A percentile compares a stretch with the other conserved stretches of the same genome.
Evolutionary conservation across 2,329 filamentous ascomycete species (phyloP).

Genomic region (Aspergillus arachidicola): DNA sequence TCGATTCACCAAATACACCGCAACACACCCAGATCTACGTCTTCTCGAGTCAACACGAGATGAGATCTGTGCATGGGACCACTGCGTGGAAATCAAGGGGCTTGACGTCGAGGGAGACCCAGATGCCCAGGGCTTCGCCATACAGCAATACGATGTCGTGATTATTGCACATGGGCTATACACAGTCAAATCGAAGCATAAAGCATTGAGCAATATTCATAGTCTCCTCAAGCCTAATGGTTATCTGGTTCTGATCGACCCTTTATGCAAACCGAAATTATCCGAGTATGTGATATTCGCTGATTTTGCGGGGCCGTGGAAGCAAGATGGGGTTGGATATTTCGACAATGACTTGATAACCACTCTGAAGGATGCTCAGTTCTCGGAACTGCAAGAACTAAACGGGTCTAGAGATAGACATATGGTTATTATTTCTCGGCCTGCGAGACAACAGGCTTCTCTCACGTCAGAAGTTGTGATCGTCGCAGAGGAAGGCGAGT

Average conservation of each 20-base stretch:
- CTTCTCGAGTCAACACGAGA: neutral
- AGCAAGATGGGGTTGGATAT: neutral
- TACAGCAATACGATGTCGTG: conserved; percentile 20
- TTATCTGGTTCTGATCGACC: conserved; percentile 19
- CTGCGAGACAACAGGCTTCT: neutral
- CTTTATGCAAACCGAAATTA: neutral
- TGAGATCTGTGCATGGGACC: conserved; percentile 13
- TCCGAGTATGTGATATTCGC: neutral
- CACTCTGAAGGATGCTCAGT: neutral
- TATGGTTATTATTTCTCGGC: neutral
- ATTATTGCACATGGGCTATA: conserved; percentile 22
- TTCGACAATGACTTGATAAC: neutral
- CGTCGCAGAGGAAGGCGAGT: conserved; percentile 8
- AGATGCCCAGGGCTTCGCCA: conserved; percentile 7
- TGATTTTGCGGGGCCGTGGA: conserved; percentile 1
- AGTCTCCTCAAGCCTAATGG: conserved; percentile 21
- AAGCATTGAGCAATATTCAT: conserved; percentile 17
- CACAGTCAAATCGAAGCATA: conserved; percentile 6
- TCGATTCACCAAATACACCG: conserved; percentile 19
- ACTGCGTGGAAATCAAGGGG: conserved; percentile 11
- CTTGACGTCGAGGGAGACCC: conserved; percentile 14
- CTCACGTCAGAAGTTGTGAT: conserved; percentile 13
- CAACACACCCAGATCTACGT: conserved; percentile 9
- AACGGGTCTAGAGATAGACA: neutral
- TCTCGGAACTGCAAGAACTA: neutral